Percentiles rank a stretch among this genome's conserved stretches.
These are phyloP conservation scores for Sarocladium kiliense DNA, from an alignment of 2,329 filamentous ascomycete species.

Conservation along the genomic window DNA sequence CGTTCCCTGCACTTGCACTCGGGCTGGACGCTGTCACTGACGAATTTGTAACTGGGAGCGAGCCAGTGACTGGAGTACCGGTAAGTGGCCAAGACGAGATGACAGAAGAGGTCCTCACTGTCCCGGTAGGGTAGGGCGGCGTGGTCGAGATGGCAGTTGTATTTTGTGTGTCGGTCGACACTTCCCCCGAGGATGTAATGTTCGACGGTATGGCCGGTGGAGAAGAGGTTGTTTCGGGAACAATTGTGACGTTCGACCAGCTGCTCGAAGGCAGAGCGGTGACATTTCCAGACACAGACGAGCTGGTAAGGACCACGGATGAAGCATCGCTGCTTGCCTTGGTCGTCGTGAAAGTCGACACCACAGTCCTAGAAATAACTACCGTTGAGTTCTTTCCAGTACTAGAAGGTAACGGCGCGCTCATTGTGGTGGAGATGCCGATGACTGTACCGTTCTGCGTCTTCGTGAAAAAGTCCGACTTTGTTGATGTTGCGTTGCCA, in stretches of 20 bases:
- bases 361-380: background rate
- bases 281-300: background rate
- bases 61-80: background rate
- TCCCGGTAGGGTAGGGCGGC: too few species aligned
- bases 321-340: background rate
- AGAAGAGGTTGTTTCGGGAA: background rate
- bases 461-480: background rate
- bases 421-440: background rate
- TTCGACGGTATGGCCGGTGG: background rate
- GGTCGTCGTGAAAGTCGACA: background rate
- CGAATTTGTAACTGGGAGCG: background rate
- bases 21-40: background rate
- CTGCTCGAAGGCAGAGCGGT: background rate
- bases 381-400: background rate
- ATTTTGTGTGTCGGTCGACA: background rate
- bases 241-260: background rate
- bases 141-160: too few species aligned
- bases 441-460: background rate
- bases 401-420: background rate
- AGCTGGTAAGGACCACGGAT: background rate
- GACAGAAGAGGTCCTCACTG: background rate
- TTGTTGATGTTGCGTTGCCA: slow-evolving; percentile 1
- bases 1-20: background rate
- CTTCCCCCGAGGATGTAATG: background rate
- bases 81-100: background rate